phyloP scores from a whole-genome alignment of 2,329 filamentous ascomycete species.

The Verticillium nonalfalfae region DNA sequence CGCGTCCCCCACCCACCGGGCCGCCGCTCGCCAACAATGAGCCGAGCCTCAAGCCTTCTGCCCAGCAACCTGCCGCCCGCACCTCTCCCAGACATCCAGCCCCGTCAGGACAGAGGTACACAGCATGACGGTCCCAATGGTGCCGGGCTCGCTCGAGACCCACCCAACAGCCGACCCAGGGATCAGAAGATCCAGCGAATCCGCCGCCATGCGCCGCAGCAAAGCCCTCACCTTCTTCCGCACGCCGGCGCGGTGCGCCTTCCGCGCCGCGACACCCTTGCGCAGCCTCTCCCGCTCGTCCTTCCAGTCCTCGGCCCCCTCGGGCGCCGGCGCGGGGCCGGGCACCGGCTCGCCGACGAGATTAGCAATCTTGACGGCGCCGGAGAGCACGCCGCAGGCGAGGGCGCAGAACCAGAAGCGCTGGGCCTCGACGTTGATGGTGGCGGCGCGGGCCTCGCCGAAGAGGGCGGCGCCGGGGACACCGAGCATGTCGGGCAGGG shows the following conservation, averaged over 20 bases:
- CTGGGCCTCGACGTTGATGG: constrained; percentile 53
- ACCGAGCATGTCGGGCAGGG: constrained; percentile 49
- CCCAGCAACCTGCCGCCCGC: not conserved
- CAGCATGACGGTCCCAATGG: constrained; percentile 1
- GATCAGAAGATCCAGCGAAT: constrained; percentile 1
- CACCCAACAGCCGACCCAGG: not conserved
- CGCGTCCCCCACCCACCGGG: not conserved
- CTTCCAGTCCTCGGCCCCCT: constrained; percentile 5
- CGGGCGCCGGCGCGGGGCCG: constrained; percentile 19
- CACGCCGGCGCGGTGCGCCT: constrained; percentile 18
- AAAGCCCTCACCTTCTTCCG: constrained; percentile 19
- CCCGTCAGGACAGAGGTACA: constrained; percentile 2
- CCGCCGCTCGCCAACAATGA: not conserved
- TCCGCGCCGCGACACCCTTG: constrained; percentile 22
- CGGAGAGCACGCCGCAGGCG: constrained; percentile 38
- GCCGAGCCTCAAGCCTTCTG: not conserved
- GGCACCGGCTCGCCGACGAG: constrained; percentile 25
- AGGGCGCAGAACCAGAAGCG: constrained; percentile 65
- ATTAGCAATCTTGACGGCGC: constrained; percentile 33
- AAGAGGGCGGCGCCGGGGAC: constrained; percentile 43
- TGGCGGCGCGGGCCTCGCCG: constrained; percentile 37
- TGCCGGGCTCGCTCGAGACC: not conserved
- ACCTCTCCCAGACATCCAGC: constrained; percentile 2
- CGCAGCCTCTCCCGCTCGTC: constrained; percentile 27
- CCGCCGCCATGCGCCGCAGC: constrained; percentile 1